A percentile compares a stretch with the other conserved stretches of the same genome.
These are phyloP conservation scores for Pichia sp. DNA, from an alignment of 1,139 yeast genomes.

Conservation along the genomic window DNA sequence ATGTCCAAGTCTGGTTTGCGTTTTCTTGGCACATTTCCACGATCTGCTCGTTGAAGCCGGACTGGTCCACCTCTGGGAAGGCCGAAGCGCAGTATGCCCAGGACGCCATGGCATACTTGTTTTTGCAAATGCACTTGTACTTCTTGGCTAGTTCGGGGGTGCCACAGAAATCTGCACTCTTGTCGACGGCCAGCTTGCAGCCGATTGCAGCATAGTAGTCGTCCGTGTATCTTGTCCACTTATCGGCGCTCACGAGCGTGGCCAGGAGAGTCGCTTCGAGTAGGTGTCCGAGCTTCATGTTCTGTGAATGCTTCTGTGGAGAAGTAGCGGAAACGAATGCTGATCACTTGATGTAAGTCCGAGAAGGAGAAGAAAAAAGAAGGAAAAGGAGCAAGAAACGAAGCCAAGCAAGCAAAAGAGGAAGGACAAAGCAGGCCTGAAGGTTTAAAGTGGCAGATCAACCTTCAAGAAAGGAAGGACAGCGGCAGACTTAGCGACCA, in stretches of 20 bases:
- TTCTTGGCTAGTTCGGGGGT: conserved; percentile 23
- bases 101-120: conserved; percentile 18
- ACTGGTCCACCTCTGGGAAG: neutral
- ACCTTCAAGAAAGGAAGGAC: neutral
- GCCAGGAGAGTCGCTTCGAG: neutral
- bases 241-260: neutral
- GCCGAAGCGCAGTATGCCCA: conserved; percentile 14
- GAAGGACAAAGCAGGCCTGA: too few species aligned
- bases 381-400: too few species aligned
- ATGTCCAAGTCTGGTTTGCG: neutral
- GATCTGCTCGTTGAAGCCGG: neutral
- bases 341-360: too few species aligned
- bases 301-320: neutral
- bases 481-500: neutral
- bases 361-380: too few species aligned
- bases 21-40: neutral
- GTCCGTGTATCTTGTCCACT: conserved; percentile 19
- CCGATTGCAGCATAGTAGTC: conserved; percentile 26
- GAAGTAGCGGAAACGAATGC: neutral
- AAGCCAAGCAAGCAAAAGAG: too few species aligned
- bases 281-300: conserved; percentile 20
- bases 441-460: neutral
- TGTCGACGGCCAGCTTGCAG: conserved; percentile 34
- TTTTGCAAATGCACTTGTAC: conserved; percentile 25
- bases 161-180: conserved; percentile 32